phyloP scores from a whole-genome alignment of 2,329 filamentous ascomycete genomes.

The Penicillium sp. region DNA sequence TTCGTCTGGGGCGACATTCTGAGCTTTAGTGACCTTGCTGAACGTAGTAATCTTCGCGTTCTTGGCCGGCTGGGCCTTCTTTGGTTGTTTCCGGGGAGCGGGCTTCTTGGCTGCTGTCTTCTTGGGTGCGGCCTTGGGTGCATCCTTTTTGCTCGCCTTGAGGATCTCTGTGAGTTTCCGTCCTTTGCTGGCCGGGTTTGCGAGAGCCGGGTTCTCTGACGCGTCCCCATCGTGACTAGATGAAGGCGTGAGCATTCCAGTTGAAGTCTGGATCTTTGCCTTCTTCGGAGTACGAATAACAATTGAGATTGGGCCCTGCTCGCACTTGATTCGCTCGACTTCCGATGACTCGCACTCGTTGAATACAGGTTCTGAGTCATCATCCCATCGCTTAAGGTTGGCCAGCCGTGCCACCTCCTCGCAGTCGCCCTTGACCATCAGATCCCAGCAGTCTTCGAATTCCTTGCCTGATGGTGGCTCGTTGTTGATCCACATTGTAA shows the following conservation, averaged over 20 bases:
- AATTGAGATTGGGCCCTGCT: conserved; percentile 44
- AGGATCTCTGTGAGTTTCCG: conserved; percentile 14
- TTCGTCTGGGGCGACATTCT: conserved; percentile 26
- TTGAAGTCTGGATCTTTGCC: conserved; percentile 40
- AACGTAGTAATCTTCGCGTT: conserved; percentile 37
- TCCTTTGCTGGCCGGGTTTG: conserved; percentile 36
- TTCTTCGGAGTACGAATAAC: conserved; percentile 48
- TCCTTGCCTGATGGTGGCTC: conserved; percentile 82
- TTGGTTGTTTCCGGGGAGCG: conserved; percentile 27
- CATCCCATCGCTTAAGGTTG: conserved; percentile 64
- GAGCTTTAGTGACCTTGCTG: conserved; percentile 40
- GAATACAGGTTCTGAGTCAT: conserved; percentile 47
- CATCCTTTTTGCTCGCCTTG: conserved; percentile 22
- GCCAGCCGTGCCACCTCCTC: conserved; percentile 83
- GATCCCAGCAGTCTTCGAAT: conserved; percentile 90
- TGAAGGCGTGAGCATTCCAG: conserved; percentile 48
- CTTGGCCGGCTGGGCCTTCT: conserved; percentile 32
- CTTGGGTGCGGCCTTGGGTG: conserved; percentile 17
- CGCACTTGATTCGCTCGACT: conserved; percentile 47
- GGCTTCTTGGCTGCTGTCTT: conserved; percentile 32
- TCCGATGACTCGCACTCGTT: conserved; percentile 52
- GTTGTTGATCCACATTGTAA: conserved; percentile 94
- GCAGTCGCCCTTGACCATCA: conserved; percentile 84
- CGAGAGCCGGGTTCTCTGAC: conserved; percentile 26
- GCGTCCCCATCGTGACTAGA: conserved; percentile 46